Percentiles rank a stretch among this genome's conserved stretches.
These are phyloP conservation scores for Aspergillus affinis DNA, from an alignment of 495 filamentous ascomycete genomes.

Conservation along the genomic window DNA sequence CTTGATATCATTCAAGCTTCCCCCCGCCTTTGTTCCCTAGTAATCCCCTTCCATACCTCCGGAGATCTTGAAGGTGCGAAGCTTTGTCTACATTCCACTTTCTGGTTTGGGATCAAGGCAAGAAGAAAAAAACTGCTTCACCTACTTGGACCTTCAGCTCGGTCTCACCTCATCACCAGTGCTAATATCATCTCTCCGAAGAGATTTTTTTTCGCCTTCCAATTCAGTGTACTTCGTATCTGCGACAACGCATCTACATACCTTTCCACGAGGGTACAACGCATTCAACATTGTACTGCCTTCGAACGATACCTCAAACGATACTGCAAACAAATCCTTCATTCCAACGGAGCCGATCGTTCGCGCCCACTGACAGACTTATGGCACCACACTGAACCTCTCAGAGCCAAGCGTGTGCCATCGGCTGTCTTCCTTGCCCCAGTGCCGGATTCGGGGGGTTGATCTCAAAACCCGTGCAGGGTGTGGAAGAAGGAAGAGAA, in stretches of 20 bases:
- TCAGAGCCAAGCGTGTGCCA: background rate
- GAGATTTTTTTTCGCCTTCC: background rate
- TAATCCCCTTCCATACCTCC: background rate
- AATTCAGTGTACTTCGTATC: background rate
- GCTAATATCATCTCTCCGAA: background rate
- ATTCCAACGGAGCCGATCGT: background rate
- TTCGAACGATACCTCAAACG: background rate
- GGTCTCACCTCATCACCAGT: background rate
- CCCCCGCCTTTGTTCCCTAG: background rate
- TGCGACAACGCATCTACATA: background rate
- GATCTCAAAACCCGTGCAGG: slow-evolving; percentile 28
- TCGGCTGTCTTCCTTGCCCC: slow-evolving; percentile 34
- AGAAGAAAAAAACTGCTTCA: background rate
- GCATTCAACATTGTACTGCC: background rate
- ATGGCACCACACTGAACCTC: slow-evolving; percentile 33
- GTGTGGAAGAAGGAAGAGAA: slow-evolving; percentile 34
- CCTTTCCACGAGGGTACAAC: background rate
- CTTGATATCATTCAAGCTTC: background rate
- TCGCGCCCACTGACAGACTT: slow-evolving; percentile 16
- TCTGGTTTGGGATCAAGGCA: background rate
- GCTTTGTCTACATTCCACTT: background rate
- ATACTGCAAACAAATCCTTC: background rate
- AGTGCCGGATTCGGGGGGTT: slow-evolving; percentile 23
- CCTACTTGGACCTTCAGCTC: background rate
- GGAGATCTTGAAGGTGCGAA: background rate